Evolutionary conservation across 371 early-diverging fungal species (phyloP).

Genomic region (Zancudomyces culisetae): DNA sequence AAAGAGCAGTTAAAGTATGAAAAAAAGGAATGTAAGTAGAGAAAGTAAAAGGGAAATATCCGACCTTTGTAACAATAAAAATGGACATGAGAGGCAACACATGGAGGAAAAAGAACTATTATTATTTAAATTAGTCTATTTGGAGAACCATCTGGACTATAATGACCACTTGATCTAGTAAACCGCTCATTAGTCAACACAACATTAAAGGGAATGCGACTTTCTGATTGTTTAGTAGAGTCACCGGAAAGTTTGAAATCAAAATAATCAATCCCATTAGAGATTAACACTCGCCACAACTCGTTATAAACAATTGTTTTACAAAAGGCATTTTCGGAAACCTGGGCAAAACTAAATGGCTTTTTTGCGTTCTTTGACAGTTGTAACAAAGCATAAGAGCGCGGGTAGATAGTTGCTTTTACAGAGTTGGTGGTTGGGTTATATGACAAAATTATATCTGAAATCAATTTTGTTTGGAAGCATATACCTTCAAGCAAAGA

Average conservation of each 20-base stretch:
- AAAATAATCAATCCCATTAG: not conserved
- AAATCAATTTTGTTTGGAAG: not conserved
- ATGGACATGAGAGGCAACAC: too few relatives aligned
- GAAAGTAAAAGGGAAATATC: too few relatives aligned
- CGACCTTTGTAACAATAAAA: too few relatives aligned
- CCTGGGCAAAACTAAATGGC: not conserved
- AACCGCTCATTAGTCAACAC: not conserved
- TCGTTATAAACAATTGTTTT: slow-evolving; percentile 1
- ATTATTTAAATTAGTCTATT: too few relatives aligned
- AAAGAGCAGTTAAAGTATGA: too few relatives aligned
- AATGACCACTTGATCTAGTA: not conserved
- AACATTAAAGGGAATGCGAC: not conserved
- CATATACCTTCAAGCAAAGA: not conserved
- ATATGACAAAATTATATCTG: not conserved
- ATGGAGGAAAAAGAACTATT: too few relatives aligned
- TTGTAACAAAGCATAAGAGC: not conserved
- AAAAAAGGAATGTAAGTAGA: too few relatives aligned
- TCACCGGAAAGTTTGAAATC: not conserved
- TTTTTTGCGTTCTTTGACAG: not conserved
- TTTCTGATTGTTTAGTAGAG: not conserved
- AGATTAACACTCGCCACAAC: not conserved
- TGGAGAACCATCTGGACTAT: not conserved
- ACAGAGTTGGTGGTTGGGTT: not conserved
- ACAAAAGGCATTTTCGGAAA: not conserved
- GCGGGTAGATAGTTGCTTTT: not conserved